Evolutionary conservation across 805 yeast genomes (phyloP).

Genomic region (Candida nitratophila): DNA sequence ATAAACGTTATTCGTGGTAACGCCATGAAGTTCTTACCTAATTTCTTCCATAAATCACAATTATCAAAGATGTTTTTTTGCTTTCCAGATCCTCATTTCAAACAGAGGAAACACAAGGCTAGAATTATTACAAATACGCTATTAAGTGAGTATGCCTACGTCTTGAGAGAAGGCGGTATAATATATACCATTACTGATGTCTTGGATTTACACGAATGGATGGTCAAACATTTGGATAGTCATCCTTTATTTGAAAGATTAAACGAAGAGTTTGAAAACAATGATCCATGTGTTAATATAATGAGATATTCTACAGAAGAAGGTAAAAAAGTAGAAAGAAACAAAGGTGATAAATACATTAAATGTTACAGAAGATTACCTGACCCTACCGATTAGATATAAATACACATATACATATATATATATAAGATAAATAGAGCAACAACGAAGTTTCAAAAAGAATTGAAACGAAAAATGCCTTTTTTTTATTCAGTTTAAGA

Average conservation of each 20-base stretch:
- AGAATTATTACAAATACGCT: slow-evolving; percentile 88
- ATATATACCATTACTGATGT: slow-evolving; percentile 96
- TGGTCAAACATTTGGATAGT: slow-evolving; percentile 83
- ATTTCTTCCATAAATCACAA: slow-evolving; percentile 80
- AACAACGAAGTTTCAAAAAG: too few relatives aligned
- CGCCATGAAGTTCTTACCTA: slow-evolving; percentile 96
- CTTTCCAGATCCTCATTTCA: slow-evolving; percentile 99
- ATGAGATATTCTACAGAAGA: slow-evolving; percentile 96
- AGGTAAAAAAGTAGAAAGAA: slow-evolving; percentile 92
- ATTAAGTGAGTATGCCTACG: slow-evolving; percentile 87
- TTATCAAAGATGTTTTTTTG: slow-evolving; percentile 91
- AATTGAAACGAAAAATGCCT: too few relatives aligned
- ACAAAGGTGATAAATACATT: slow-evolving; percentile 77
- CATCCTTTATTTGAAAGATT: slow-evolving; percentile 90
- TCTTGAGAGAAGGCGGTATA: slow-evolving; percentile 77
- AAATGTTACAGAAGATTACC: slow-evolving; percentile 82
- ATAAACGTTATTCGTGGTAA: slow-evolving; percentile 89
- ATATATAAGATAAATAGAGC: not conserved
- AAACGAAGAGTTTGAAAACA: slow-evolving; percentile 66
- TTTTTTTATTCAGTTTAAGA: slow-evolving; percentile 5
- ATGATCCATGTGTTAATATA: slow-evolving; percentile 74
- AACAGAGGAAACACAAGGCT: slow-evolving; percentile 95
- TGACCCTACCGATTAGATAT: slow-evolving; percentile 32
- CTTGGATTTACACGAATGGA: slow-evolving; percentile 88
- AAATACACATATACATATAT: not conserved